Percentiles rank a stretch among this genome's conserved stretches.
Evolutionary conservation across 2,329 filamentous ascomycete genomes (phyloP).

Genomic region (Alternaria hordeiaustralica): DNA sequence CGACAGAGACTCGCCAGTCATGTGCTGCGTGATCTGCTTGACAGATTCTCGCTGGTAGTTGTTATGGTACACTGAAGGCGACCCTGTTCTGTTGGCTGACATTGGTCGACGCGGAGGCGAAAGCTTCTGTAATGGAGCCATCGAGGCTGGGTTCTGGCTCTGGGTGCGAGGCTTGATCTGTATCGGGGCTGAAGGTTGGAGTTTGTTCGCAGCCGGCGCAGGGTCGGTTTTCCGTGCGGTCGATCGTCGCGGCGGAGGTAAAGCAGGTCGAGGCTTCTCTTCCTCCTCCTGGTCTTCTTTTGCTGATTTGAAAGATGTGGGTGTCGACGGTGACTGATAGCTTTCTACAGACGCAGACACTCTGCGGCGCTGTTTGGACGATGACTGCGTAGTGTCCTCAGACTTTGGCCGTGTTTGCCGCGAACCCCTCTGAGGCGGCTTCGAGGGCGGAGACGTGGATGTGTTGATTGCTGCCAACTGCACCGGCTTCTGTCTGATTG

Average conservation of each 20-base stretch:
- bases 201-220: slow-evolving; percentile 6
- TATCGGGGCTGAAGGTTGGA: slow-evolving; percentile 25
- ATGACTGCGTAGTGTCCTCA: slow-evolving; percentile 29
- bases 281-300: slow-evolving; percentile 42
- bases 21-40: slow-evolving; percentile 52
- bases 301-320: slow-evolving; percentile 45
- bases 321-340: slow-evolving; percentile 35
- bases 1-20: slow-evolving; percentile 70
- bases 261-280: slow-evolving; percentile 36
- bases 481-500: slow-evolving; percentile 33
- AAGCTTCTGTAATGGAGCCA: slow-evolving; percentile 28
- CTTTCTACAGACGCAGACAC: slow-evolving; percentile 38
- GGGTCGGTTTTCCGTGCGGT: slow-evolving; percentile 20
- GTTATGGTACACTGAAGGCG: slow-evolving; percentile 46
- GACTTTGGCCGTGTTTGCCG: slow-evolving; percentile 30
- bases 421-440: slow-evolving; percentile 25
- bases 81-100: slow-evolving; percentile 31
- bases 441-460: slow-evolving; percentile 21
- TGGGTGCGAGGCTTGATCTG: slow-evolving; percentile 43
- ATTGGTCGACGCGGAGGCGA: slow-evolving; percentile 26
- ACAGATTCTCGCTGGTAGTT: slow-evolving; percentile 47
- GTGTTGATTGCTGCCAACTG: slow-evolving; percentile 31
- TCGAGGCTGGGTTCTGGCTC: slow-evolving; percentile 36
- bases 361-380: slow-evolving; percentile 24
- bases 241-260: slow-evolving; percentile 48